Percentiles rank a stretch among this genome's conserved stretches.
Conservation (phyloP, 2,329 filamentous ascomycete genomes). For the Nothophaeocryptopus gaeumannii region DNA sequence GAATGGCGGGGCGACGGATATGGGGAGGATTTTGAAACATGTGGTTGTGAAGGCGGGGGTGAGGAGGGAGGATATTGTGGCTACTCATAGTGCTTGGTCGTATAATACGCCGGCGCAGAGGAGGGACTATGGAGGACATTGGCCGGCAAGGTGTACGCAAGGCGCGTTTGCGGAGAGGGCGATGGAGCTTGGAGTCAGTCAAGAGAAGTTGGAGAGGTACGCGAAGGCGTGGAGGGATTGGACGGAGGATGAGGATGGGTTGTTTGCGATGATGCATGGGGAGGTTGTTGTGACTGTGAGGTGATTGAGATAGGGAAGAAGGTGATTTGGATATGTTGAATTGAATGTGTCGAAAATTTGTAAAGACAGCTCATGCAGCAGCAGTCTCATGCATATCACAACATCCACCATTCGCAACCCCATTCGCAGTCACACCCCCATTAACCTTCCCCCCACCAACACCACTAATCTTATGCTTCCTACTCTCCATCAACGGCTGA, state of each 20-base stretch:
- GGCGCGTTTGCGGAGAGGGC: constrained; percentile 22
- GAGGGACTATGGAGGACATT: constrained; percentile 22
- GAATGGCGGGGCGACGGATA: constrained; percentile 18
- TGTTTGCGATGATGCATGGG: constrained; percentile 24
- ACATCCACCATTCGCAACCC: no score
- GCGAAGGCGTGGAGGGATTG: constrained; percentile 23
- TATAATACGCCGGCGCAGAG: constrained; percentile 17
- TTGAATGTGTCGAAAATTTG: no score
- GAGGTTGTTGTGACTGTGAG: constrained; percentile 15
- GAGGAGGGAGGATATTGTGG: not conserved
- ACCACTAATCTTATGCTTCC: not conserved
- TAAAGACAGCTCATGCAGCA: no score
- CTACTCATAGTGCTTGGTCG: constrained; percentile 11
- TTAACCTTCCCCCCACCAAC: not conserved
- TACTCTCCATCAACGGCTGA: constrained; percentile 17
- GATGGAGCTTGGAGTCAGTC: constrained; percentile 16
- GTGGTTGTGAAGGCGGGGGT: constrained; percentile 17
- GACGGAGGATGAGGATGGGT: constrained; percentile 19
- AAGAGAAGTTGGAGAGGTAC: constrained; percentile 16
- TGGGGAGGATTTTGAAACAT: constrained; percentile 14
- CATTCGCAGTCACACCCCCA: no score
- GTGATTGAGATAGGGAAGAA: not conserved
- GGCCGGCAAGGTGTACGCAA: constrained; percentile 23
- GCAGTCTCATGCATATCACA: no score
- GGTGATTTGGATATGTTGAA: no score